These are phyloP conservation scores for Heterobasidion irregulare DNA, from an alignment of 1,284 basidiomycete species.

Conservation along the genomic window DNA sequence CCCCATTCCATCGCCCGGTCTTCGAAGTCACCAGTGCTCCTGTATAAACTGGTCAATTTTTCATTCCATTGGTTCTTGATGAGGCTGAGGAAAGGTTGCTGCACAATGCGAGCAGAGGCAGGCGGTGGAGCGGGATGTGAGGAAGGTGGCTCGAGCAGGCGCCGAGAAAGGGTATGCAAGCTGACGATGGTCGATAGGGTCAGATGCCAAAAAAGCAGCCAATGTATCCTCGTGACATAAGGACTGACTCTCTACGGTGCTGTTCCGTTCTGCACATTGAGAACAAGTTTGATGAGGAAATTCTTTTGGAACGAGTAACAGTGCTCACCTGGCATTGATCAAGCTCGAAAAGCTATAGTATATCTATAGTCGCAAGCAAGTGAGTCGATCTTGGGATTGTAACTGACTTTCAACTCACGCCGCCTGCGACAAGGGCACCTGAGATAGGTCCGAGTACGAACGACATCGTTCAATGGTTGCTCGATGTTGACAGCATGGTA, in stretches of 20 bases:
- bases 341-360: conserved; percentile 57
- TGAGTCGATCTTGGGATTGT: no score
- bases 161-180: conserved; percentile 36
- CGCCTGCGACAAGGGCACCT: conserved; percentile 4
- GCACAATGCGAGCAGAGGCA: conserved; percentile 39
- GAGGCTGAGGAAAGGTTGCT: conserved; percentile 31
- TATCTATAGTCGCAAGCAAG: conserved; percentile 24
- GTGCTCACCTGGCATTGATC: conserved; percentile 37
- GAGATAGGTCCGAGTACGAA: conserved; percentile 3
- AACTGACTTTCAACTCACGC: neutral
- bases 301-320: conserved; percentile 3
- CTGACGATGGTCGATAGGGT: conserved; percentile 19
- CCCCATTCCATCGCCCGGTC: conserved; percentile 34
- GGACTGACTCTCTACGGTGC: conserved; percentile 39
- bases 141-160: conserved; percentile 36
- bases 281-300: neutral
- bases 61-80: conserved; percentile 45
- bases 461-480: neutral
- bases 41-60: conserved; percentile 34
- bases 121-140: conserved; percentile 35
- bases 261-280: conserved; percentile 35
- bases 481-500: neutral
- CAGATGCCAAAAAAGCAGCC: neutral
- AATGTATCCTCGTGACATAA: neutral
- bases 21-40: conserved; percentile 33